phyloP scores from a whole-genome alignment of 2,329 filamentous ascomycete species.

The Exophiala sp. region DNA sequence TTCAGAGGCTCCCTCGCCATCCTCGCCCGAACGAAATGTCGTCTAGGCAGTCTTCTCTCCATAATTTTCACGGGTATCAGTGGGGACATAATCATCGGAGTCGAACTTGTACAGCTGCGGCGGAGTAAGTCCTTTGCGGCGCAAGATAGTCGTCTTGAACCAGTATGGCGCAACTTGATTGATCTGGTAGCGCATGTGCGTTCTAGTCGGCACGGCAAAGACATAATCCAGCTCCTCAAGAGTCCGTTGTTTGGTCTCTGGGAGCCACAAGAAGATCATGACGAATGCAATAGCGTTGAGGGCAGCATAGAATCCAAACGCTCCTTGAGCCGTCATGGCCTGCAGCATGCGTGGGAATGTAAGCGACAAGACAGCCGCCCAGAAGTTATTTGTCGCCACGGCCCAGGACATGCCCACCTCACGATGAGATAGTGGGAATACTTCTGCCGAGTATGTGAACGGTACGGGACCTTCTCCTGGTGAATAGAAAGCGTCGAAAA shows the following conservation, averaged over 20 bases:
- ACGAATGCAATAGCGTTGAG: constrained; percentile 59
- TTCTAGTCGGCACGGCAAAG: constrained; percentile 57
- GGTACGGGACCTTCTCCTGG: constrained; percentile 63
- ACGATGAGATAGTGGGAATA: constrained; percentile 62
- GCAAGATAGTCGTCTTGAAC: constrained; percentile 56
- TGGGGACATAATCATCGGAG: too few relatives aligned
- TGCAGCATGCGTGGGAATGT: constrained; percentile 48
- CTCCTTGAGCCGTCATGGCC: constrained; percentile 50
- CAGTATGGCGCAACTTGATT: constrained; percentile 59
- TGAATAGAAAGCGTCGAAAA: constrained; percentile 45
- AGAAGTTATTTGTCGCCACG: constrained; percentile 46
- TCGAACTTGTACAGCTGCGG: constrained; percentile 54
- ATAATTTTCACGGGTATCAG: too few relatives aligned
- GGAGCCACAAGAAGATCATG: constrained; percentile 62
- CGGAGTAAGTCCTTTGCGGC: constrained; percentile 45
- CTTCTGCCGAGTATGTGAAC: constrained; percentile 66
- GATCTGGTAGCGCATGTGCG: constrained; percentile 57
- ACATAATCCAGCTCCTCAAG: constrained; percentile 58
- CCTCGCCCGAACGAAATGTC: too few relatives aligned
- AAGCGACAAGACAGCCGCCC: constrained; percentile 49
- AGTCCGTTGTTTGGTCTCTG: constrained; percentile 52
- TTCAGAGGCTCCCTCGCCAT: too few relatives aligned
- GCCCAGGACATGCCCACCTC: constrained; percentile 49
- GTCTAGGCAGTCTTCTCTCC: too few relatives aligned
- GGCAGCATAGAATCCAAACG: constrained; percentile 55